These are phyloP conservation scores for Barnettozyma hawaiiensis DNA, from an alignment of 1,139 yeast genomes.

Conservation along the genomic window DNA sequence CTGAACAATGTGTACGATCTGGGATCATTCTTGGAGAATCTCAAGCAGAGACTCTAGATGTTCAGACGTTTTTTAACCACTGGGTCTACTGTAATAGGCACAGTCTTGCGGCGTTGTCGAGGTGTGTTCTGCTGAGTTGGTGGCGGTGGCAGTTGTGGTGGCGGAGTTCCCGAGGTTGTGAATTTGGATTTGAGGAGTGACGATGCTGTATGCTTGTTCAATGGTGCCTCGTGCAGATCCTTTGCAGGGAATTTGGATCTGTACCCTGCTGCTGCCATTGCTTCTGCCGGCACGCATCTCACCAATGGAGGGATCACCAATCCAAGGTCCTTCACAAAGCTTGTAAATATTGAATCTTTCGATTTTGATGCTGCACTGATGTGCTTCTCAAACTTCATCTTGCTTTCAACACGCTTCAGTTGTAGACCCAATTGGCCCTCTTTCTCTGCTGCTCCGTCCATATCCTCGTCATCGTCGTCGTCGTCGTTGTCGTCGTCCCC, in stretches of 20 bases:
- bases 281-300: constrained; percentile 2
- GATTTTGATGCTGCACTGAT: not conserved
- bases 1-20: constrained; percentile 54
- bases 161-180: constrained; percentile 7
- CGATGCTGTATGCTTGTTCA: constrained; percentile 16
- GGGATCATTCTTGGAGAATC: constrained; percentile 34
- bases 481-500: constrained; percentile 13
- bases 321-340: constrained; percentile 11
- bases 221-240: constrained; percentile 1
- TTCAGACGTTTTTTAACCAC: constrained; percentile 18
- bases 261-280: constrained; percentile 1
- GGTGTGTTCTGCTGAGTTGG: not conserved
- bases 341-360: constrained; percentile 14
- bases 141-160: not conserved
- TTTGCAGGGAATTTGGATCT: constrained; percentile 1
- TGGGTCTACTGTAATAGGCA: constrained; percentile 12
- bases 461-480: too few species aligned
- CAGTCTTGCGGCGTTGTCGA: not conserved
- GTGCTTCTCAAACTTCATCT: constrained; percentile 14
- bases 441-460: constrained; percentile 2
- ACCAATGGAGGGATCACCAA: not conserved
- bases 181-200: constrained; percentile 16
- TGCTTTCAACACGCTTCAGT: constrained; percentile 16
- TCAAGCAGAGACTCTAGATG: constrained; percentile 14
- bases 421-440: constrained; percentile 8